Evolutionary conservation across 1,139 yeast species (phyloP).

Genomic region (Geotrichum bryndzae): DNA sequence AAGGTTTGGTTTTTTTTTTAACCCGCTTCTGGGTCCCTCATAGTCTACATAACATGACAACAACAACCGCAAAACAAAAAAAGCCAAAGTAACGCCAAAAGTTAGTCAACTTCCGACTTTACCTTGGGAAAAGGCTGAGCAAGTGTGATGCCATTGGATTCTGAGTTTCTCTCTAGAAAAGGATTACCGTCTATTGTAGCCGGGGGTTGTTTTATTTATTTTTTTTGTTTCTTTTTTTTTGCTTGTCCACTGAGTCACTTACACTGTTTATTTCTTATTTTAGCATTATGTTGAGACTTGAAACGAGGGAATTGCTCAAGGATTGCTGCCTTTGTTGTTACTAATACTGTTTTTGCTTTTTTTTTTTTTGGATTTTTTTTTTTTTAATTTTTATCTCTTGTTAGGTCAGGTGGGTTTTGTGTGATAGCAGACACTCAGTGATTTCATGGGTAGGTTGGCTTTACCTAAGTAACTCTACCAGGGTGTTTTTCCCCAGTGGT

Average conservation of each 20-base stretch:
- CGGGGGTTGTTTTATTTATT: not conserved
- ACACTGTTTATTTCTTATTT: too few relatives aligned
- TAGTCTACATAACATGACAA: not conserved
- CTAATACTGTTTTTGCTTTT: too few relatives aligned
- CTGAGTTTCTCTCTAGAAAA: not conserved
- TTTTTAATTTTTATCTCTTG: not conserved
- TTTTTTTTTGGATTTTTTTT: not conserved
- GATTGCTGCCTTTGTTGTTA: too few relatives aligned
- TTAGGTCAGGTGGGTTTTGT: not conserved
- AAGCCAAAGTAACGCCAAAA: not conserved
- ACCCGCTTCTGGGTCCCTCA: not conserved
- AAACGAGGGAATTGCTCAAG: too few relatives aligned
- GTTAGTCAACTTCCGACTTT: not conserved
- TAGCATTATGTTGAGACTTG: too few relatives aligned
- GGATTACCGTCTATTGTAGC: not conserved
- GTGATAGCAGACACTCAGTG: not conserved
- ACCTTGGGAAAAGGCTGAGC: not conserved
- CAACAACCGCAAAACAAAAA: not conserved
- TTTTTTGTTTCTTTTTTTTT: not conserved
- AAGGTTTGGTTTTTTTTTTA: not conserved
- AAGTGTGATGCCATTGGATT: too few relatives aligned
- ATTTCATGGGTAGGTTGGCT: not conserved
- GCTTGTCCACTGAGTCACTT: not conserved
- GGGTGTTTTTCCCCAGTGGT: too few relatives aligned
- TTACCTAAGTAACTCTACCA: not conserved